Base-by-base conservation (phyloP, 1,284 basidiomycete genomes). In the Puccinia hordei region DNA sequence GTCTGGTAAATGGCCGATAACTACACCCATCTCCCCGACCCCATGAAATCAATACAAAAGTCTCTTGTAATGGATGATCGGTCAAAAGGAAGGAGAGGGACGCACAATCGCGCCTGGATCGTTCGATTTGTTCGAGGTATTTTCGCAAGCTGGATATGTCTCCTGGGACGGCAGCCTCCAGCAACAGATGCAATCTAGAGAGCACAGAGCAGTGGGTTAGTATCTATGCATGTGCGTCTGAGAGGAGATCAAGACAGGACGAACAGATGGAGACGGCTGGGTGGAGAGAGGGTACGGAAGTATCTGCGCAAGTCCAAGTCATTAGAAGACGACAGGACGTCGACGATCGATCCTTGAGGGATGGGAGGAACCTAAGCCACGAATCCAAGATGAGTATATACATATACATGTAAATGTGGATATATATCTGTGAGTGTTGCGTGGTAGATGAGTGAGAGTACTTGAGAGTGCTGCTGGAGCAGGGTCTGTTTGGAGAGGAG, bases 21-120 rank as follows among this genome's bases (percentile, higher is more conserved):
- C 77, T 80, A 41, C 8, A 19, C 22, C 19, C 4, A 6, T 27
- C 19, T 4, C 19, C 24, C 19, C 53, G 53, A 73, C 17, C n/a
- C n/a, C n/a, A n/a, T n/a, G n/a, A n/a, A n/a, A n/a, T n/a, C n/a
- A n/a, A n/a, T n/a, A n/a, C n/a, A n/a, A n/a, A n/a, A n/a, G n/a
- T n/a, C n/a, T n/a, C n/a, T n/a, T n/a, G n/a, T n/a, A n/a, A n/a
- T n/a, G n/a, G n/a, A n/a, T n/a, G 17, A 27, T 0, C 24, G 9
- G 33, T 27, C 13, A 3, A 24, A 55, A 3, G 19, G n/a, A 38
- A n/a, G 27, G 38, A 41, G 35, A 46, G 15, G 12, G 13, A 72
- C 53, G n/a, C 22, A 80, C 77, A 44, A 41, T 80, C 77, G 24
- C 69, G 66, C 41, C 61, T 72, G 41, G 77, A 72, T 12, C 77